Conservation (phyloP, 75 land plant species). For the Pinus tabuliformis region DNA sequence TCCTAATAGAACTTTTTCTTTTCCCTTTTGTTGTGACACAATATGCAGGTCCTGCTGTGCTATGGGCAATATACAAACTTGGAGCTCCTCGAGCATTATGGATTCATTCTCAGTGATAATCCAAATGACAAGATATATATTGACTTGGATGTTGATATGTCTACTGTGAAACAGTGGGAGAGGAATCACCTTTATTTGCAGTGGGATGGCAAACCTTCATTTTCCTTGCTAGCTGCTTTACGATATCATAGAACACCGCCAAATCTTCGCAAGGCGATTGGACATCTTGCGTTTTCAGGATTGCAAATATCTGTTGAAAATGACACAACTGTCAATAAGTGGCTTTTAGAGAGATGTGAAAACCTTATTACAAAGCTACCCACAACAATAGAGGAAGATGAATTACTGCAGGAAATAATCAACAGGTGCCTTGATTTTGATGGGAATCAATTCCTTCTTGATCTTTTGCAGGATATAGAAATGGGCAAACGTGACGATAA, state of each 20-base stretch:
- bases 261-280: slow-evolving; percentile 38
- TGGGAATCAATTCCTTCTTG: background rate
- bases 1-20: too few species aligned
- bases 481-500: background rate
- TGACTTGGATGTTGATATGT: slow-evolving; percentile 23
- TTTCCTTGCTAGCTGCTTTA: slow-evolving; percentile 60
- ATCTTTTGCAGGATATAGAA: background rate
- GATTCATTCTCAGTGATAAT: slow-evolving; percentile 72
- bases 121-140: slow-evolving; percentile 84
- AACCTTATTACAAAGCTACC: slow-evolving; percentile 33
- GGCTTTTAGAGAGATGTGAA: slow-evolving; percentile 48
- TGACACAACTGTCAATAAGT: slow-evolving; percentile 53
- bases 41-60: slow-evolving; percentile 73
- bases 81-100: slow-evolving; percentile 97
- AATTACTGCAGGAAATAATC: slow-evolving; percentile 19
- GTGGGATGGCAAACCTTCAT: slow-evolving; percentile 81
- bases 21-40: too few species aligned
- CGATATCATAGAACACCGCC: slow-evolving; percentile 60
- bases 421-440: slow-evolving; percentile 15
- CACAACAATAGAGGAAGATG: slow-evolving; percentile 60
- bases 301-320: slow-evolving; percentile 48
- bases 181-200: slow-evolving; percentile 46
- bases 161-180: slow-evolving; percentile 26
- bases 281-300: slow-evolving; percentile 68
- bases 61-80: slow-evolving; percentile 89